These are phyloP conservation scores for Rutidosis leptorrhynchoides DNA, from an alignment of 129 eudicot genomes.

Conservation along the genomic window DNA sequence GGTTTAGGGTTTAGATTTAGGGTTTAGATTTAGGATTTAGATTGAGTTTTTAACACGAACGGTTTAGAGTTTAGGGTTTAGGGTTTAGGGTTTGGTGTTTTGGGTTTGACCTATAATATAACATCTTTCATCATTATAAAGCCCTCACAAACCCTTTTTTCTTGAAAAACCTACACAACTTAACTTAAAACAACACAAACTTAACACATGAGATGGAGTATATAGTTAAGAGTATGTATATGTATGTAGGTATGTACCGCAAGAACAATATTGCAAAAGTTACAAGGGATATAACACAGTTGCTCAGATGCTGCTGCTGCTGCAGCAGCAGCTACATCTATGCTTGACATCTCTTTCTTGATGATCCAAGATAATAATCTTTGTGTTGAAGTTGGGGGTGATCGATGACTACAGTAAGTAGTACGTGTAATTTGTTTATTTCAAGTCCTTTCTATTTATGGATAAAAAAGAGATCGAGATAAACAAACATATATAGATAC, in stretches of 20 bases:
- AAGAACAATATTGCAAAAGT: slow-evolving; percentile 95
- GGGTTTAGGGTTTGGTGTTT: no score
- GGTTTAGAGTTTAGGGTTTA: no score
- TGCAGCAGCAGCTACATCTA: no score
- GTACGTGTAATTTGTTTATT: slow-evolving; percentile 25
- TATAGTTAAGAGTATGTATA: slow-evolving; percentile 9
- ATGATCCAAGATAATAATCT: slow-evolving; percentile 21
- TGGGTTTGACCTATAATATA: no score
- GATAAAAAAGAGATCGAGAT: slow-evolving; percentile 22
- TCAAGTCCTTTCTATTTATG: slow-evolving; percentile 31
- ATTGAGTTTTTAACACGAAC: no score
- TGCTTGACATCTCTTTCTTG: slow-evolving; percentile 48
- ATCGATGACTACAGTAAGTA: slow-evolving; percentile 38
- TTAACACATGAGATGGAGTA: no score
- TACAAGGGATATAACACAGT: slow-evolving; percentile 95
- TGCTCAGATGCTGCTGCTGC: slow-evolving; percentile 57
- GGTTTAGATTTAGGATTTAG: no score
- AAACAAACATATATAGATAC: slow-evolving; percentile 32
- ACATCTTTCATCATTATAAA: slow-evolving; percentile 12
- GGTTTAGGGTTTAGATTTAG: no score
- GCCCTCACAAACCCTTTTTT: no score
- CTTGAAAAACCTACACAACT: no score
- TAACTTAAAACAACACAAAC: slow-evolving; percentile 13
- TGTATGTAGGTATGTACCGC: no score
- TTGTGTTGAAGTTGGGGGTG: slow-evolving; percentile 29